Conservation (phyloP, 2,329 filamentous ascomycete genomes). For the Helminthosporium solani region DNA sequence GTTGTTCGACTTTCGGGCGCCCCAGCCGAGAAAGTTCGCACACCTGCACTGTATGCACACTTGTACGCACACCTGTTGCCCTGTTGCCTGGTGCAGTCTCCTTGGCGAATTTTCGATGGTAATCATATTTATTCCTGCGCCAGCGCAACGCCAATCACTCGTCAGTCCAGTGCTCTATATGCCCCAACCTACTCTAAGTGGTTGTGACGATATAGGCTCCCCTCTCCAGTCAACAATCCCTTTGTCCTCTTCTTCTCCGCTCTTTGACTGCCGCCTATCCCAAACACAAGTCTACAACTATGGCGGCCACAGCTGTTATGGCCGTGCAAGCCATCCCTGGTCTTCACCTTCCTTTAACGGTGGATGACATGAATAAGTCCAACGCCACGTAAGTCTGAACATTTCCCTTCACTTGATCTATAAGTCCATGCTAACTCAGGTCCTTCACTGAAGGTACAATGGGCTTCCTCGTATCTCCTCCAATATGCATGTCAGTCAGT, state of each 20-base stretch:
- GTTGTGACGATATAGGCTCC: background rate
- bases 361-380: slow-evolving; percentile 9
- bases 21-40: slow-evolving; percentile 3
- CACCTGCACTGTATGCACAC: slow-evolving; percentile 1
- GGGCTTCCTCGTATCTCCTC: slow-evolving; percentile 10
- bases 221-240: slow-evolving; percentile 5
- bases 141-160: slow-evolving; percentile 1
- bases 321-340: slow-evolving; percentile 7
- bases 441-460: slow-evolving; percentile 9
- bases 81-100: background rate
- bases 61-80: slow-evolving; percentile 3
- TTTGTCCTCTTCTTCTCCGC: slow-evolving; percentile 8
- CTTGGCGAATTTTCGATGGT: slow-evolving; percentile 5
- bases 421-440: slow-evolving; percentile 8
- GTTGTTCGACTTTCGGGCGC: slow-evolving; percentile 1
- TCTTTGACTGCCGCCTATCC: no score
- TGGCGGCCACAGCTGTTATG: slow-evolving; percentile 6
- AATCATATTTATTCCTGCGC: slow-evolving; percentile 1
- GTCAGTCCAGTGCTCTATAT: background rate
- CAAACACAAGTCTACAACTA: slow-evolving; percentile 6
- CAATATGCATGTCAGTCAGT: slow-evolving; percentile 8
- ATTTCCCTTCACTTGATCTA: slow-evolving; percentile 4
- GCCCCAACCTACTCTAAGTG: background rate
- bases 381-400: slow-evolving; percentile 8
- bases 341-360: slow-evolving; percentile 9